Conservation (phyloP, 2,329 filamentous ascomycete species). For the Fusarium drepaniforme region DNA sequence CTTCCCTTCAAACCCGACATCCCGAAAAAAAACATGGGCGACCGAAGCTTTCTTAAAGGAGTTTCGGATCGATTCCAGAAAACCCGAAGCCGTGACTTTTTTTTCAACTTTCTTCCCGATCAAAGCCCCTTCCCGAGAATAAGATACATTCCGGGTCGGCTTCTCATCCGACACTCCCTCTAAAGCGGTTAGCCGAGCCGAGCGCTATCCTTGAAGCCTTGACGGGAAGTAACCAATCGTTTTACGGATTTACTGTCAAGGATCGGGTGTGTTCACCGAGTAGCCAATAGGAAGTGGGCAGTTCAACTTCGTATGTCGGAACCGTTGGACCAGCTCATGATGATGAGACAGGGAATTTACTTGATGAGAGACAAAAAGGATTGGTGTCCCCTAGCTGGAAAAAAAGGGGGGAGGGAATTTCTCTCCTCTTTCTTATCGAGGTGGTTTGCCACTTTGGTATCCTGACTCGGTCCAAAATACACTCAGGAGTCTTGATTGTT, state of each 20-base stretch:
- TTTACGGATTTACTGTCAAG: not conserved
- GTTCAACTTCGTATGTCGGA: not conserved
- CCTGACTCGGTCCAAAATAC: not conserved
- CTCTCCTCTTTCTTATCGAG: not conserved
- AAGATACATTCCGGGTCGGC: constrained; percentile 11
- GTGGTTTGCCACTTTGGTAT: not conserved
- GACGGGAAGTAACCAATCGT: not conserved
- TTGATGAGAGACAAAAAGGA: not conserved
- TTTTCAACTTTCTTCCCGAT: not conserved
- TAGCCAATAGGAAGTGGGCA: not conserved
- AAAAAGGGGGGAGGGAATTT: not conserved
- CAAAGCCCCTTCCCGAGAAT: not conserved
- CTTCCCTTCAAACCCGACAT: not conserved
- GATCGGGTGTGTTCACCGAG: not conserved
- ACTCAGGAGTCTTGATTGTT: not conserved
- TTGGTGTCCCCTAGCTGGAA: not conserved
- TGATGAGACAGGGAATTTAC: not conserved
- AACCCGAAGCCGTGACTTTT: not conserved
- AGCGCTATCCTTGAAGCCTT: not conserved
- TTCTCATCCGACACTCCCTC: constrained; percentile 5
- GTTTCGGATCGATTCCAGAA: not conserved
- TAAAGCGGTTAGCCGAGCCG: not conserved
- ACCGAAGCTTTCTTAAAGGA: not conserved
- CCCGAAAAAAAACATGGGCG: constrained; percentile 5
- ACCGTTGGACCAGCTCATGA: not conserved